phyloP scores from a whole-genome alignment of 73 alveolate genomes.

The Paramecium bursaria region DNA sequence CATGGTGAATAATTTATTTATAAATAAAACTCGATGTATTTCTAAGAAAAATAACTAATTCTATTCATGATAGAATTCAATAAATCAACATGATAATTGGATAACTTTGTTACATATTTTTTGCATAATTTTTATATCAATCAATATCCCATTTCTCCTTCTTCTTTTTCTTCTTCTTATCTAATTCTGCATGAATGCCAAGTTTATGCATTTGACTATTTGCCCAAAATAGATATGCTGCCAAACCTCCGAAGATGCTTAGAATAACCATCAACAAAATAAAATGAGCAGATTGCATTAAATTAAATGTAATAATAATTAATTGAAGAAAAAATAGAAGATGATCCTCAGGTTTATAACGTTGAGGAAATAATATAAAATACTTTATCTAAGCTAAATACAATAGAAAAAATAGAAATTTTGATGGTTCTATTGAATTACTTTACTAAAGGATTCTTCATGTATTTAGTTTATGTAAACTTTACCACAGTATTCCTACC shows the following conservation, averaged over 20 bases:
- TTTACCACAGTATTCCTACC: slow-evolving; percentile 23
- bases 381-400: slow-evolving; percentile 11
- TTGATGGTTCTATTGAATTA: slow-evolving; percentile 30
- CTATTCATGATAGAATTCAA: no score
- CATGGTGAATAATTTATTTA: no score
- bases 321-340: no score
- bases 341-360: no score
- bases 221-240: slow-evolving; percentile 34
- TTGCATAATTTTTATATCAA: slow-evolving; percentile 15
- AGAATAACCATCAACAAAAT: slow-evolving; percentile 23
- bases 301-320: no score
- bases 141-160: slow-evolving; percentile 54
- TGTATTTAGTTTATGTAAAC: slow-evolving; percentile 5
- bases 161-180: slow-evolving; percentile 48
- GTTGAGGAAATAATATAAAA: slow-evolving; percentile 11
- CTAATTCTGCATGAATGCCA: slow-evolving; percentile 16
- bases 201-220: slow-evolving; percentile 15
- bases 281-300: slow-evolving; percentile 39
- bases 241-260: slow-evolving; percentile 44
- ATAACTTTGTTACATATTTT: no score
- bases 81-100: no score
- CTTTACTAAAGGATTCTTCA: slow-evolving; percentile 11
- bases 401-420: slow-evolving; percentile 46
- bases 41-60: no score
- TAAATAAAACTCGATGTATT: no score